Conservation (phyloP, 495 filamentous ascomycete genomes). For the Aspergillus biplanus region DNA sequence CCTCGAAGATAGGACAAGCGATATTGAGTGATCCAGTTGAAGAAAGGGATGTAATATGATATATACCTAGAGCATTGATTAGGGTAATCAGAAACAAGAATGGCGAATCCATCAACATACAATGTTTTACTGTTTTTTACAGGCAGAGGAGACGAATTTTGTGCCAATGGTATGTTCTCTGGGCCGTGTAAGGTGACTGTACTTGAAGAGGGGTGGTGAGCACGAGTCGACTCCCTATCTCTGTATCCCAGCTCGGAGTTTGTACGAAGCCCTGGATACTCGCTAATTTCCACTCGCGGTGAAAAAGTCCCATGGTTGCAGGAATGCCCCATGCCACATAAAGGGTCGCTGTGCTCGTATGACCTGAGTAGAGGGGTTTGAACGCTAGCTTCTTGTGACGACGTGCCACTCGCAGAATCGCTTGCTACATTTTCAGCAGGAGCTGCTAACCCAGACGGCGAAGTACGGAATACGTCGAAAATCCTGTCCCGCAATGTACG, state of each 20-base stretch:
- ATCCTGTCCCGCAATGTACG: conserved; percentile 44
- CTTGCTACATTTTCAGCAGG: conserved; percentile 14
- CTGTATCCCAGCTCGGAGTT: conserved; percentile 24
- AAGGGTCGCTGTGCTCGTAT: conserved; percentile 39
- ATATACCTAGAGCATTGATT: conserved; percentile 65
- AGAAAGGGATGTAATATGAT: conserved; percentile 88
- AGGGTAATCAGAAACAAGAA: not conserved
- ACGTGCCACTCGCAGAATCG: conserved; percentile 6
- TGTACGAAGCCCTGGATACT: conserved; percentile 45
- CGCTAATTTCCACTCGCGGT: conserved; percentile 58
- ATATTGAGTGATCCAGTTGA: conserved; percentile 89
- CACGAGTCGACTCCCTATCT: conserved; percentile 20
- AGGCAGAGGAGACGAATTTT: conserved; percentile 34
- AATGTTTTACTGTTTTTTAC: conserved; percentile 38
- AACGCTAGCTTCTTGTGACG: conserved; percentile 27
- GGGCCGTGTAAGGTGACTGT: conserved; percentile 31
- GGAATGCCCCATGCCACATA: conserved; percentile 43
- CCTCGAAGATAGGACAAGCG: conserved; percentile 78
- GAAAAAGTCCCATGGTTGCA: conserved; percentile 85
- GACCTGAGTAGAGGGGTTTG: conserved; percentile 45
- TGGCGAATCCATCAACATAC: conserved; percentile 32
- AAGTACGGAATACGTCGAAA: conserved; percentile 38
- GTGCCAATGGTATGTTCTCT: conserved; percentile 40
- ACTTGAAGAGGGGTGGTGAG: conserved; percentile 21
- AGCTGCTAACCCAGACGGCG: conserved; percentile 10